Conservation (phyloP, 495 filamentous ascomycete species). For the Hypoxylon fuscum region DNA sequence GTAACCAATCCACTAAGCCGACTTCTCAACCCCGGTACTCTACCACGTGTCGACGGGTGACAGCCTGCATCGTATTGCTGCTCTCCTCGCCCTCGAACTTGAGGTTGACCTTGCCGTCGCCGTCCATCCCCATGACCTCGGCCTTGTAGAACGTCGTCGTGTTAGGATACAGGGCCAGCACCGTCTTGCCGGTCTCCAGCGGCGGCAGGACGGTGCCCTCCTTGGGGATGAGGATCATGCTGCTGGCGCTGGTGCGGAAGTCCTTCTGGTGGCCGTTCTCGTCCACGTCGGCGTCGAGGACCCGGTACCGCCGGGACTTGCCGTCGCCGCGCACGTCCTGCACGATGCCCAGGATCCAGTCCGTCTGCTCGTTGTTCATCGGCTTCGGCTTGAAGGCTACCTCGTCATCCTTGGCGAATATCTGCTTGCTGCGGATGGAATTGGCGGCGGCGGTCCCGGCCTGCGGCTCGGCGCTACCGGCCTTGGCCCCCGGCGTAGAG, state of each 20-base stretch:
- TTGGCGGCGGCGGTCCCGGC: conserved; percentile 39
- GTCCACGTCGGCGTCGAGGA: conserved; percentile 92
- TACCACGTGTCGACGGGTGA: conserved; percentile 80
- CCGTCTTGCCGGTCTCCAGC: conserved; percentile 80
- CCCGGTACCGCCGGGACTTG: conserved; percentile 89
- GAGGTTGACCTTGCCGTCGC: conserved; percentile 62
- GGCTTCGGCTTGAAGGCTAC: conserved; percentile 89
- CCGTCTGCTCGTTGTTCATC: conserved; percentile 70
- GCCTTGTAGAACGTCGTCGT: conserved; percentile 98
- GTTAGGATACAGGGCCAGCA: conserved; percentile 84
- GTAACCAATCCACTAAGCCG: conserved; percentile 33
- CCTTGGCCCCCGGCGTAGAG: conserved; percentile 54
- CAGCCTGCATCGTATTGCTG: conserved; percentile 78
- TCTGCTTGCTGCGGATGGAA: conserved; percentile 56
- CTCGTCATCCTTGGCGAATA: conserved; percentile 75
- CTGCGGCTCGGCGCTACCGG: conserved; percentile 56
- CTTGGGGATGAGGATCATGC: conserved; percentile 79
- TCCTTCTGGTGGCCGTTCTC: conserved; percentile 76
- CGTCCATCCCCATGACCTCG: conserved; percentile 81
- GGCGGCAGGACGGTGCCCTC: conserved; percentile 70
- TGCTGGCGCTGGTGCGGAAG: conserved; percentile 79
- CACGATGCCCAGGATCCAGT: conserved; percentile 92
- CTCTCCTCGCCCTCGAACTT: conserved; percentile 90
- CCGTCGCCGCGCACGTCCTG: conserved; percentile 85
- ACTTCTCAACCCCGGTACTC: conserved; percentile 65